Percentiles rank a stretch among this genome's conserved stretches.
phyloP scores from a whole-genome alignment of 1,284 basidiomycete genomes.

The Leccinum subrobustum region DNA sequence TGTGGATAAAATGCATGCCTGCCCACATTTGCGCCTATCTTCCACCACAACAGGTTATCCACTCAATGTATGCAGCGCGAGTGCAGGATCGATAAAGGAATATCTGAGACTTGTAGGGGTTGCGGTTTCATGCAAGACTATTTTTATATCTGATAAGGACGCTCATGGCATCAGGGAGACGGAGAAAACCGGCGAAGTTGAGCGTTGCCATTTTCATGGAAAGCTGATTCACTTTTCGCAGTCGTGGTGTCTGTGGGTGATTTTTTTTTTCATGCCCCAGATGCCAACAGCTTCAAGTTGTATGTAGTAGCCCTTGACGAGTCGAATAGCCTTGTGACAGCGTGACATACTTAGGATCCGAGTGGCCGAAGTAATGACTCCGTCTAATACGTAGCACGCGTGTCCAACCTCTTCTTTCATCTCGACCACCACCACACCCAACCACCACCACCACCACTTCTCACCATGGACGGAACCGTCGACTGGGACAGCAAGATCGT shows the following conservation, averaged over 20 bases:
- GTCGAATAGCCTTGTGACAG: not conserved
- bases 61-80: no score
- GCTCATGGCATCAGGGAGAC: not conserved
- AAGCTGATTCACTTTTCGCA: not conserved
- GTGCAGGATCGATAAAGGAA: not conserved
- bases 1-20: not conserved
- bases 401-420: conserved; percentile 1
- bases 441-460: not conserved
- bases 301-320: no score
- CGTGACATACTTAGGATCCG: not conserved
- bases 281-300: no score
- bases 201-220: no score
- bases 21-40: not conserved
- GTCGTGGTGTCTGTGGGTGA: no score
- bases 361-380: not conserved
- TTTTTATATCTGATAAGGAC: not conserved
- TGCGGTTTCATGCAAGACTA: not conserved
- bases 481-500: conserved; percentile 77
- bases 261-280: no score
- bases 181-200: not conserved
- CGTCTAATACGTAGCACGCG: not conserved
- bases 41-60: not conserved
- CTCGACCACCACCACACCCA: conserved; percentile 16
- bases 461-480: conserved; percentile 49
- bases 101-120: not conserved